These are phyloP conservation scores for Middelhovenomyces tepae DNA, from an alignment of 805 yeast genomes.

Conservation along the genomic window DNA sequence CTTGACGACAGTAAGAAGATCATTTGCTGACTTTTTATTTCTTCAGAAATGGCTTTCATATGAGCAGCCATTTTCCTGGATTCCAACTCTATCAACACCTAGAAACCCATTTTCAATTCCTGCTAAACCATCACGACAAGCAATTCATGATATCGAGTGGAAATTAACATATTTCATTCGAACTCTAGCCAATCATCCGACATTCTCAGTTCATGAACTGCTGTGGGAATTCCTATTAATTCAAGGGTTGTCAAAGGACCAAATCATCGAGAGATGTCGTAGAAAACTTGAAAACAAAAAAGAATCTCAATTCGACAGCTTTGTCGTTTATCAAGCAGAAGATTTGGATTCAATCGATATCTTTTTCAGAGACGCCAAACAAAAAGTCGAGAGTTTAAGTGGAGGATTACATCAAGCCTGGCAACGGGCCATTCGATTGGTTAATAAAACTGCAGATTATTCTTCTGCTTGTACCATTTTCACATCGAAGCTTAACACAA, in stretches of 20 bases:
- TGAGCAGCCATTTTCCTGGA: conserved; percentile 31
- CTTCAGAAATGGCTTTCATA: conserved; percentile 26
- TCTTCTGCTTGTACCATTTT: conserved; percentile 15
- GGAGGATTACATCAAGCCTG: conserved; percentile 7
- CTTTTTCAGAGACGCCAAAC: conserved; percentile 19
- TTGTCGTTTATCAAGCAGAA: conserved; percentile 12
- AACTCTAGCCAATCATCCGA: conserved; percentile 33
- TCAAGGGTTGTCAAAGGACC: conserved; percentile 17
- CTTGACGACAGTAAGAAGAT: conserved; percentile 21
- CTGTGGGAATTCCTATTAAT: conserved; percentile 34
- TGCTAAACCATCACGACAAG: conserved; percentile 22
- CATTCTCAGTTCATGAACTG: conserved; percentile 29
- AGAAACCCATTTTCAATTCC: conserved; percentile 24
- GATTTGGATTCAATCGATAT: conserved; percentile 18
- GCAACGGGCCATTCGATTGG: conserved; percentile 8
- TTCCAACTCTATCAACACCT: conserved; percentile 24
- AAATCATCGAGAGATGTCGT: conserved; percentile 19
- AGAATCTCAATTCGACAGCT: conserved; percentile 17
- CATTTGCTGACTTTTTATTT: conserved; percentile 26
- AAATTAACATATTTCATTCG: conserved; percentile 42
- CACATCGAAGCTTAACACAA: too few species aligned
- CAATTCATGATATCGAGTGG: conserved; percentile 32
- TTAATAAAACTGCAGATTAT: conserved; percentile 14
- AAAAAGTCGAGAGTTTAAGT: conserved; percentile 13
- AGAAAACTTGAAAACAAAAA: conserved; percentile 19